Evolutionary conservation across 768 basidiomycete species (phyloP), one percentile per base, ranked within the genome.

Genomic region (Collybia mongolica): DNA sequence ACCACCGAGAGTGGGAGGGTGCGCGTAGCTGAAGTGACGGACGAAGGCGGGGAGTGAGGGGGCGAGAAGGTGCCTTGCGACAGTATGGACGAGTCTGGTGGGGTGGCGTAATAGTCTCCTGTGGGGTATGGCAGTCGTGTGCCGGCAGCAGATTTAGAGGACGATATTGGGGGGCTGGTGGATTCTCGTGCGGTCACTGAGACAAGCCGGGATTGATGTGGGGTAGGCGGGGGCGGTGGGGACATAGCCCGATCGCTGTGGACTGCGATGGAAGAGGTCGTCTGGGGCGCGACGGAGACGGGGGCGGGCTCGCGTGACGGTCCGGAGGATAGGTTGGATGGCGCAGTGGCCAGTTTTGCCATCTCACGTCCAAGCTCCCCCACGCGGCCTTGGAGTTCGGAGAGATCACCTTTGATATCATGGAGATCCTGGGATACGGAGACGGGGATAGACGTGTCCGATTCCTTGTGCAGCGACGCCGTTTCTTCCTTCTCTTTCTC

Each of bases 121-220:
- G 84, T 84, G 15, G 90, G 90, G 55, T 93, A 92, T 19, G 90
- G 89, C 14, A 91, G 71, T 29, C 88, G 80, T 28, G 81, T 84
- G 15, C 67, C 75, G 24, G 66, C 72, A 14, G 70, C 61, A 0
- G 71, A 65, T n/a, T 72, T 73, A 0, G 71, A 65, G 1, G 81
- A 78, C 0, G 77, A 73, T 40, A 81, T 76, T 15, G 80, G 84
- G 11, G 82, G 86, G 54, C 82, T 84, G 4, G 83, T 86, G 6
- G 83, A 80, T 47, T 85, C 86, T 17, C 75, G 73, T 0, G 76
- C 83, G n/a, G 78, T 81, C 6, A 59, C 59, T 2, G 74, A 73
- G 3, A 64, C 57, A 7, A 71, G 63, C 5, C 74, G 71, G 3
- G 63, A 48, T 38, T 69, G 71, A 37, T 65, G 67, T 1, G 72